phyloP scores from a whole-genome alignment of 148 eudicot genomes.

The Fagopyrum homotropicum region DNA sequence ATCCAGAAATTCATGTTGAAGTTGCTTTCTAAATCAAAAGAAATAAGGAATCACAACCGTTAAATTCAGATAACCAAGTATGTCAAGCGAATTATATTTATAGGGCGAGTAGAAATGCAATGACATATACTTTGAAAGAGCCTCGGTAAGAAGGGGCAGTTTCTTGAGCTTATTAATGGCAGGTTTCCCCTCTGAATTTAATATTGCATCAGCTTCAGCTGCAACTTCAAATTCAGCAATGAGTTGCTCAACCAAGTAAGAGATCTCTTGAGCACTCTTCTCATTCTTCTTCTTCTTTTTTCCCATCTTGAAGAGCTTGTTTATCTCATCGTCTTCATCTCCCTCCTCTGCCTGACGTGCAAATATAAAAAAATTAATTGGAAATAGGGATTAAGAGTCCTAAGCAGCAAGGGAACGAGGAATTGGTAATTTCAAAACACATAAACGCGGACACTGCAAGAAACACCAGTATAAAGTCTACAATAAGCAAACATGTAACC shows the following conservation, averaged over 20 bases:
- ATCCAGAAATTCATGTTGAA: slow-evolving; percentile 89
- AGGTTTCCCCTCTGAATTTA: slow-evolving; percentile 71
- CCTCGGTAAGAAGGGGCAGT: slow-evolving; percentile 82
- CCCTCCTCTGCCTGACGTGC: slow-evolving; percentile 80
- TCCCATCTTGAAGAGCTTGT: slow-evolving; percentile 60
- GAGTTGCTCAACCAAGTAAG: slow-evolving; percentile 74
- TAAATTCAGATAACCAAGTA: background rate
- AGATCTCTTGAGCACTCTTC: slow-evolving; percentile 89
- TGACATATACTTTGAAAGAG: slow-evolving; percentile 71
- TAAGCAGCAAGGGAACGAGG: too few relatives aligned
- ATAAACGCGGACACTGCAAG: too few relatives aligned
- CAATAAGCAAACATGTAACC: too few relatives aligned
- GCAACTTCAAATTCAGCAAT: slow-evolving; percentile 95
- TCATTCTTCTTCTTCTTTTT: slow-evolving; percentile 88
- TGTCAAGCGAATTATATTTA: background rate
- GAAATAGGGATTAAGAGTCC: slow-evolving; percentile 2
- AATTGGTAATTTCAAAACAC: too few relatives aligned
- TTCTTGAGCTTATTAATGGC: slow-evolving; percentile 91
- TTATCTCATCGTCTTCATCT: slow-evolving; percentile 76
- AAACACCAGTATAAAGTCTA: too few relatives aligned
- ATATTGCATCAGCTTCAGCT: slow-evolving; percentile 86
- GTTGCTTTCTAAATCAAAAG: slow-evolving; percentile 69
- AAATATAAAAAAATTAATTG: too few relatives aligned
- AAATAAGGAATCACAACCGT: background rate
- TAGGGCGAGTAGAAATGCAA: background rate